Evolutionary conservation across 768 basidiomycete species (phyloP), one percentile per base, ranked within the genome.

Genomic region (Ramaria sp.): DNA sequence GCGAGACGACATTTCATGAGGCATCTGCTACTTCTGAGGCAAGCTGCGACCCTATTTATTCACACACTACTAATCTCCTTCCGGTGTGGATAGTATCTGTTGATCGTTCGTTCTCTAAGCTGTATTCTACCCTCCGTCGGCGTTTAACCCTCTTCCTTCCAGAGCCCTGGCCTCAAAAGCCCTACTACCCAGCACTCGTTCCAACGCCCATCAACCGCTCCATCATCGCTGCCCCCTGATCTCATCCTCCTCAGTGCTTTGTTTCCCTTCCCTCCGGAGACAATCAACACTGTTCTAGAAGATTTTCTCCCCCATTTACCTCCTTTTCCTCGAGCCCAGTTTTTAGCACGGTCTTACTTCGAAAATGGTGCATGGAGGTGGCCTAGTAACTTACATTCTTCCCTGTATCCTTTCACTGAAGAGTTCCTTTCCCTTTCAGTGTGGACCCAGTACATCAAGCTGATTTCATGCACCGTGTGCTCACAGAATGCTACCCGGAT

Each of bases 321-420:
- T 13, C 44, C 39, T 13, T 55, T 27, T 55, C 39, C 53, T 5
- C 27, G 53, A 5, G 53, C 53, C 15, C 53, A 37, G 27, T 45
- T 55, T 25, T 37, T 55, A 7, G 53, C 39, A 16, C 43, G 34
- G 28, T 45, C 44, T 20, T 55, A 55, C 39, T 55, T 55, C 34
- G 53, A 45, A 24, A 55, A 55, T 25, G 53, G 53, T 37, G 53
- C 53, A 22, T 55, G 53, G 53, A 55, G 53, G 53, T 55, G 15
- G 27, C 24, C 39, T 52, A 8, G 16, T 43, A 27, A 7, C 30
- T 18, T 10, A 24, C 34, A 18, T 47, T 25, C 16, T 34, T 0
- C 2, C 42, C 18, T 20, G 9, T 47, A 47, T 25, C 16, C 34
- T 34, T 30, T 41, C 36, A 8, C 20, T 42, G 8, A 12, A 52